These are phyloP conservation scores for Arxiozyma slooffiae DNA, from an alignment of 1,139 yeast species.

Conservation along the genomic window DNA sequence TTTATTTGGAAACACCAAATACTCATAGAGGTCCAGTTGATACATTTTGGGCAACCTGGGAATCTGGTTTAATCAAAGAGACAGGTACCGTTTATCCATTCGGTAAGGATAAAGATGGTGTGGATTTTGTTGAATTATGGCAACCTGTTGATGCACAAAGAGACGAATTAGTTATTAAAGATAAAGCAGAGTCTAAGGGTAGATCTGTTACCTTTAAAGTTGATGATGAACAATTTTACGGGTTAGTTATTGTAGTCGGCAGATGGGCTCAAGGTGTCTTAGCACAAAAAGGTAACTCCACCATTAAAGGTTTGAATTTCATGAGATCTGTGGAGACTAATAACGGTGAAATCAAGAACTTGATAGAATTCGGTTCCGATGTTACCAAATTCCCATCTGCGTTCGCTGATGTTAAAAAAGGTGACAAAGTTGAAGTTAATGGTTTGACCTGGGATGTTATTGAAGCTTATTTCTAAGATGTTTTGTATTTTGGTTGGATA, in stretches of 20 bases:
- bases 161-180: constrained; percentile 15
- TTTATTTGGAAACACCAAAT: constrained; percentile 19
- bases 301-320: constrained; percentile 19
- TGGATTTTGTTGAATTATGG: constrained; percentile 29
- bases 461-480: constrained; percentile 19
- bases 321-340: constrained; percentile 20
- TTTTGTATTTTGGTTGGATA: constrained; percentile 2
- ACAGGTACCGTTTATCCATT: constrained; percentile 26
- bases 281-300: constrained; percentile 31
- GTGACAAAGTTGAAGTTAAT: constrained; percentile 17
- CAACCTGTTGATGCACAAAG: constrained; percentile 27
- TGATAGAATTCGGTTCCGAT: constrained; percentile 28
- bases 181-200: constrained; percentile 8
- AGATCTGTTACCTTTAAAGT: constrained; percentile 33
- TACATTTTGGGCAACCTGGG: constrained; percentile 28
- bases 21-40: constrained; percentile 24
- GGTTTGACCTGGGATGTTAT: constrained; percentile 27
- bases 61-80: constrained; percentile 27
- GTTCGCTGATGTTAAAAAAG: constrained; percentile 16
- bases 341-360: constrained; percentile 10
- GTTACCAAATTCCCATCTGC: constrained; percentile 27
- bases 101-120: constrained; percentile 22
- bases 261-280: constrained; percentile 47
- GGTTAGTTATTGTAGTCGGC: constrained; percentile 42
- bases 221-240: constrained; percentile 29